phyloP scores from a whole-genome alignment of 164 flowering plant genomes.

The Stephania japonica region DNA sequence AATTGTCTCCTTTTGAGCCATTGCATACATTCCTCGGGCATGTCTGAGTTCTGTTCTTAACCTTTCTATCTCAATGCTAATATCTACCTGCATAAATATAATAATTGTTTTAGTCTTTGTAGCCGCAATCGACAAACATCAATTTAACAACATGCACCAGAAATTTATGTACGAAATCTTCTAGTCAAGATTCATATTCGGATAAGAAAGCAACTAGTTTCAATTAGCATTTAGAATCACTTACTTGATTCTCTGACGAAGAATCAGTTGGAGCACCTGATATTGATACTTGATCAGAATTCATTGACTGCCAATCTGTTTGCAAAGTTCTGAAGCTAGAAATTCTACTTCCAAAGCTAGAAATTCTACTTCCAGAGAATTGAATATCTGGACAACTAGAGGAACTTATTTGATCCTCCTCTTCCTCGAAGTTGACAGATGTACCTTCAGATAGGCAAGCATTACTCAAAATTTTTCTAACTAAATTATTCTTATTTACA shows the following conservation, averaged over 20 bases:
- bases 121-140: not conserved
- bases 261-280: constrained; percentile 27
- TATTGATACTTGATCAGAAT: constrained; percentile 39
- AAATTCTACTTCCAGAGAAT: constrained; percentile 13
- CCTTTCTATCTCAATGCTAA: constrained; percentile 69
- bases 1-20: constrained; percentile 63
- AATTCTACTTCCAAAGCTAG: constrained; percentile 25
- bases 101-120: not conserved
- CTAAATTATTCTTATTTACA: constrained; percentile 33
- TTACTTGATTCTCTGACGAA: constrained; percentile 45
- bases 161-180: not conserved
- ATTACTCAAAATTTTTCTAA: constrained; percentile 23
- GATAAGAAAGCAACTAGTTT: not conserved
- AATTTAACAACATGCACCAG: not conserved
- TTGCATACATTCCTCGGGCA: constrained; percentile 59
- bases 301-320: constrained; percentile 29
- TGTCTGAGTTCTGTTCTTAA: constrained; percentile 77
- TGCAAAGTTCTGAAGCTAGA: constrained; percentile 36
- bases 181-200: not conserved
- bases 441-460: constrained; percentile 20
- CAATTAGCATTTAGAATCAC: not conserved
- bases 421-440: constrained; percentile 21
- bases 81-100: constrained; percentile 33
- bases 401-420: constrained; percentile 21
- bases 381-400: constrained; percentile 23